Base-by-base conservation (phyloP, 257 asterid genomes). In the Henckelia pumila region DNA sequence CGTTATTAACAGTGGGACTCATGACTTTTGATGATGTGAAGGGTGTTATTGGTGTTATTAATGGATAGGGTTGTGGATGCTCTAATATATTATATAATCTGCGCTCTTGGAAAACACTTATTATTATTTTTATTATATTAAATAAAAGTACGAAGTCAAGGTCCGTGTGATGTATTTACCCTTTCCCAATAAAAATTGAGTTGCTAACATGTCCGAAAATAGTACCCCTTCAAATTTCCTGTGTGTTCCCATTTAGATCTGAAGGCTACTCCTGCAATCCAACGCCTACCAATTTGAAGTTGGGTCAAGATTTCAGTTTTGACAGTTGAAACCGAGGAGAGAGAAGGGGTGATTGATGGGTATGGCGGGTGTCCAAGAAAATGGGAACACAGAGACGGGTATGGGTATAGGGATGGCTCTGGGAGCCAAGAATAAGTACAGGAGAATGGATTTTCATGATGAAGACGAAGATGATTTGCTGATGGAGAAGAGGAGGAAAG, bases 351-450 rank as follows among this genome's bases (percentile, higher is more conserved):
- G 61, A 7, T 55, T n/a, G 62, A 82, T 83, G 88, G 88, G 86
- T n/a, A 61, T 81, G 79, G 70, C 71, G 74, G 76, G 68, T 56
- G 40, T 63, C 77, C 86, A 75, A 75, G 97, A 83, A 61, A 80
- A 77, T 78, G 90, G 87, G 76, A 76, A 74, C 33, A 66, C 76
- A 16, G 88, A 81, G 60, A 68, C 84, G 82, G 86, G 72, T 16
- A 1, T 78, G 72, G 71, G 79, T 60, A 2, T 40, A 35, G 77
- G 77, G 6, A 33, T 81, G 71, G 58, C 77, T 58, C 52, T 88
- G 83, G 92, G 95, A 25, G 33, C 63, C 63, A 82, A 80, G 74
- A 93, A 83, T 64, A 86, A 89, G 77, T 89, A 89, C 40, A 86
- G 33, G 56, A 83, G 87, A 64, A 89, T 89, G 95, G 93, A 84